Percentiles rank a stretch among this genome's conserved stretches.
These are phyloP conservation scores for Aspergillus oerlinghausenensis DNA, from an alignment of 2,329 filamentous ascomycete genomes.

Conservation along the genomic window DNA sequence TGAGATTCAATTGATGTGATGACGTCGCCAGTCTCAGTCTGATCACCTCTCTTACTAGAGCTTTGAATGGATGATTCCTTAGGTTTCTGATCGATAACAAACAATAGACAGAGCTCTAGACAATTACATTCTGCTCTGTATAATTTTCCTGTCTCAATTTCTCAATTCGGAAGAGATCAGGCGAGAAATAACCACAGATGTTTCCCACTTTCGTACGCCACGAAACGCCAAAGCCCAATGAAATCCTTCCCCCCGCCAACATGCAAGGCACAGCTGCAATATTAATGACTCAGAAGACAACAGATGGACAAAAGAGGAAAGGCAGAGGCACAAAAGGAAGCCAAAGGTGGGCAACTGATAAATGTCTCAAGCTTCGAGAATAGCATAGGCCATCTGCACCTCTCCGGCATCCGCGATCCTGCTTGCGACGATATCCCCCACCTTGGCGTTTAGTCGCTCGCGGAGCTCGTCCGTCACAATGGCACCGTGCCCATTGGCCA, in stretches of 20 bases:
- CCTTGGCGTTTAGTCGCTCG: slow-evolving; percentile 33
- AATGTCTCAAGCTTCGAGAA: slow-evolving; percentile 27
- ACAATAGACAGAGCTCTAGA: background rate
- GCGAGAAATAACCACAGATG: slow-evolving; percentile 8
- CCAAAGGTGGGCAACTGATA: background rate
- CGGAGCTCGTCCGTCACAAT: slow-evolving; percentile 35
- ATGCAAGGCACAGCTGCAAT: background rate
- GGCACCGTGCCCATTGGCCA: slow-evolving; percentile 38
- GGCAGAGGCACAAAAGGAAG: background rate
- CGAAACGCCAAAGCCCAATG: slow-evolving; percentile 6
- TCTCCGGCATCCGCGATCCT: slow-evolving; percentile 40
- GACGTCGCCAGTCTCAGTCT: background rate
- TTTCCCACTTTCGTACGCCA: background rate
- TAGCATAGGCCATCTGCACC: slow-evolving; percentile 35
- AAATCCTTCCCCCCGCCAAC: slow-evolving; percentile 1
- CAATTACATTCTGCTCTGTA: background rate
- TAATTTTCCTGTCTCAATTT: background rate
- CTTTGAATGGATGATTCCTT: background rate
- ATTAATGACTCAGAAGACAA: background rate
- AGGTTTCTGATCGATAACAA: slow-evolving; percentile 13
- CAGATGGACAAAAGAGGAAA: background rate
- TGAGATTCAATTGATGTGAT: background rate
- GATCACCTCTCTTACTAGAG: too few species aligned
- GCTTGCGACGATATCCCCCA: slow-evolving; percentile 40
- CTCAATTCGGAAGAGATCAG: background rate